Evolutionary conservation across 225 moss, liverwort and hornwort species (phyloP).

Genomic region (Sphagnum tenellum): DNA sequence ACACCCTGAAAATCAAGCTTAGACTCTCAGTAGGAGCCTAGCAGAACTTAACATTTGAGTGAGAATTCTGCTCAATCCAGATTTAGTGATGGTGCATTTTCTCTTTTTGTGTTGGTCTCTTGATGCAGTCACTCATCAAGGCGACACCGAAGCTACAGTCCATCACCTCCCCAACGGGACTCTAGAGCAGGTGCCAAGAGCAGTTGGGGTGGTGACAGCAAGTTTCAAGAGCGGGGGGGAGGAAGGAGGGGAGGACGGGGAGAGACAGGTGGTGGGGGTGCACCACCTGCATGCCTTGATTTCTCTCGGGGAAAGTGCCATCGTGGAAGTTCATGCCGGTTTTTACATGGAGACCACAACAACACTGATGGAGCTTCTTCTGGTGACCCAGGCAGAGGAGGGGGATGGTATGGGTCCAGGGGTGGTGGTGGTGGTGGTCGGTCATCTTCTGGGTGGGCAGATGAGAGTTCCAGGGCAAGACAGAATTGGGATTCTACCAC

Average conservation of each 20-base stretch:
- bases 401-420: conserved; percentile 19
- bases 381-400: conserved; percentile 32
- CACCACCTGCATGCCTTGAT: conserved; percentile 42
- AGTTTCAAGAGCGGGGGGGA: conserved; percentile 29
- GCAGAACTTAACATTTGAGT: no score
- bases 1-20: no score
- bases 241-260: conserved; percentile 42
- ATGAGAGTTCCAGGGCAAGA: conserved; percentile 20
- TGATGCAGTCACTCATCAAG: conserved; percentile 53
- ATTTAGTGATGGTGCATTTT: no score
- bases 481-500: conserved; percentile 25
- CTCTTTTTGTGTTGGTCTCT: no score
- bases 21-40: no score
- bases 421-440: conserved; percentile 30
- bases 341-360: conserved; percentile 39
- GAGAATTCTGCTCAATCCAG: no score
- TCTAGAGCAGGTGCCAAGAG: conserved; percentile 38
- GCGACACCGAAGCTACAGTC: conserved; percentile 58
- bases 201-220: conserved; percentile 58
- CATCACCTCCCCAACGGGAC: conserved; percentile 46
- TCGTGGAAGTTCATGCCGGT: conserved; percentile 57
- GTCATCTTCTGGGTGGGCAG: conserved; percentile 24
- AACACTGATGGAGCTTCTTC: conserved; percentile 26
- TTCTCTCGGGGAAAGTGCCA: conserved; percentile 52
- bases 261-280: conserved; percentile 24